Evolutionary conservation across 179 eudicot species (phyloP).

Genomic region (Gypsophila paniculata): DNA sequence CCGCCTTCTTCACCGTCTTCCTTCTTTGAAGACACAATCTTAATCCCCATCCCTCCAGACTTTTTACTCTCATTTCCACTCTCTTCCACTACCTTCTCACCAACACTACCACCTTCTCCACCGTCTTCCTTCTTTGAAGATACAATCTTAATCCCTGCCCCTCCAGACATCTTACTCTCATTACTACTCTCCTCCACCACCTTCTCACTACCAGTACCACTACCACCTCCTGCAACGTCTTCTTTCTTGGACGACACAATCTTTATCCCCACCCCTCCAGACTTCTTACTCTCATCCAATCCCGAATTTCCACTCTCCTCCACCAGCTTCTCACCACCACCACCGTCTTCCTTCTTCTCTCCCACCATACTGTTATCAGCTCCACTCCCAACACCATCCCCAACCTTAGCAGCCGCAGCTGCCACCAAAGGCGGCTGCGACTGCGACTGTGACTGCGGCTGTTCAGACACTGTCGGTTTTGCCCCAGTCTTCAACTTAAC

Average conservation of each 20-base stretch:
- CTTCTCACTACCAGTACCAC: slow-evolving; percentile 9
- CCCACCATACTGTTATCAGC: slow-evolving; percentile 34
- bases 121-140: neutral
- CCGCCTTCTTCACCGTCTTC: neutral
- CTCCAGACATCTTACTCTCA: slow-evolving; percentile 19
- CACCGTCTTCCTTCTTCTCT: slow-evolving; percentile 32
- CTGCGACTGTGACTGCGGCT: neutral
- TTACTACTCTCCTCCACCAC: slow-evolving; percentile 5
- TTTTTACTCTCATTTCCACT: neutral
- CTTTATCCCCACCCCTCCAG: slow-evolving; percentile 37
- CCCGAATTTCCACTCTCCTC: slow-evolving; percentile 43
- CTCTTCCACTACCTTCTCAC: slow-evolving; percentile 5
- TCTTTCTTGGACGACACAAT: slow-evolving; percentile 38
- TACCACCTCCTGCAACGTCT: neutral
- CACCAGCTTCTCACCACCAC: slow-evolving; percentile 42
- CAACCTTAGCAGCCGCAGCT: slow-evolving; percentile 34
- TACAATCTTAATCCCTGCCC: slow-evolving; percentile 20
- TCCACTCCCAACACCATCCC: slow-evolving; percentile 31
- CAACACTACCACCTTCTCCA: slow-evolving; percentile 3
- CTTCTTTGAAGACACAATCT: neutral
- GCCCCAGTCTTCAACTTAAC: slow-evolving; percentile 52
- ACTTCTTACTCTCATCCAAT: slow-evolving; percentile 34
- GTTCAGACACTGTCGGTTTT: slow-evolving; percentile 31
- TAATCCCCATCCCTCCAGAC: slow-evolving; percentile 25
- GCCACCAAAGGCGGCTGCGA: slow-evolving; percentile 21